phyloP scores from a whole-genome alignment of 305 asterid species.

The Fraxinus paxiana region DNA sequence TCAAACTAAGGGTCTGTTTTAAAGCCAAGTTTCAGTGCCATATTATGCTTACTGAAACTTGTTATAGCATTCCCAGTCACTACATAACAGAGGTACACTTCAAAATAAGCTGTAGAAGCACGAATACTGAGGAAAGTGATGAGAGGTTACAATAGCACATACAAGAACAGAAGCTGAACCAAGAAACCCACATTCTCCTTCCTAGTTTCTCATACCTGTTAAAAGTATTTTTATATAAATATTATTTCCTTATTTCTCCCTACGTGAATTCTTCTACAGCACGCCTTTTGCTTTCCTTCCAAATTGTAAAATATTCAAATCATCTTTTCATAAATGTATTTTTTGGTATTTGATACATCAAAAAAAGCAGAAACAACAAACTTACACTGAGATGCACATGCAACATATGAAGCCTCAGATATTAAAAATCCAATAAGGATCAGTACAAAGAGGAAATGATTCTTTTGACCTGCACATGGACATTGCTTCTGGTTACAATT shows the following conservation, averaged over 20 bases:
- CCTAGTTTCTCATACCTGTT: neutral
- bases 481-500: neutral
- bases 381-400: constrained; percentile 44
- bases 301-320: neutral
- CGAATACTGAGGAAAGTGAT: neutral
- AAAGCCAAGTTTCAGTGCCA: neutral
- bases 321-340: neutral
- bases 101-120: neutral
- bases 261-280: neutral
- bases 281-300: neutral
- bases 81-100: neutral
- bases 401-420: constrained; percentile 40
- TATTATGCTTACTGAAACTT: neutral
- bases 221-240: neutral
- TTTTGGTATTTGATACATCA: neutral
- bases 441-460: constrained; percentile 38
- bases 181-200: neutral
- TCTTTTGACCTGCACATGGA: constrained; percentile 42
- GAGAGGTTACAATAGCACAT: neutral
- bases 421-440: constrained; percentile 40
- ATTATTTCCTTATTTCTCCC: neutral
- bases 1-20: neutral
- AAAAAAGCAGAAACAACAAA: constrained; percentile 17
- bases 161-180: neutral
- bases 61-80: neutral